A percentile compares a stretch with the other conserved stretches of the same genome.
Conservation (phyloP, 805 yeast genomes). For the Saccharomycopsis microspora region DNA sequence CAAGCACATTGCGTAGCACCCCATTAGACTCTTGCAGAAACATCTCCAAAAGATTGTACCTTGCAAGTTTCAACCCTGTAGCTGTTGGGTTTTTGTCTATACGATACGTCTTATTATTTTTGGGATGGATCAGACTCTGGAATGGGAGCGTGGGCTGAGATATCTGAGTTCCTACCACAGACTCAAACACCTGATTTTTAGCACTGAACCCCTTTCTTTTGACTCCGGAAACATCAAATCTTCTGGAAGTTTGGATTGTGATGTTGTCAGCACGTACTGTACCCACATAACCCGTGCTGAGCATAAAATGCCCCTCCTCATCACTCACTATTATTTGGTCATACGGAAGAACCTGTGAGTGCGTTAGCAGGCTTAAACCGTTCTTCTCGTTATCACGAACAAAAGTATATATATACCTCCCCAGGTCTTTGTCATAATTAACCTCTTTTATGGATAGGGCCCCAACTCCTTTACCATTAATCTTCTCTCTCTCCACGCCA, state of each 20-base stretch:
- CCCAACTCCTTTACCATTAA: constrained; percentile 49
- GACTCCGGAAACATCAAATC: constrained; percentile 28
- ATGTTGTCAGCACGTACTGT: constrained; percentile 32
- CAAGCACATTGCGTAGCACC: constrained; percentile 23
- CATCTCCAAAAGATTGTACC: constrained; percentile 64
- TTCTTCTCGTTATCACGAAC: constrained; percentile 23
- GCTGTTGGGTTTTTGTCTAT: constrained; percentile 74
- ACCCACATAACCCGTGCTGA: constrained; percentile 52
- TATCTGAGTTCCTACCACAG: constrained; percentile 27
- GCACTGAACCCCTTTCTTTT: constrained; percentile 32
- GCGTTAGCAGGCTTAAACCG: constrained; percentile 17
- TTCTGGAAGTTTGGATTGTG: constrained; percentile 40
- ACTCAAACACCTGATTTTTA: constrained; percentile 39
- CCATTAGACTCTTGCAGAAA: constrained; percentile 36
- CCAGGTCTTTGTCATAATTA: constrained; percentile 17
- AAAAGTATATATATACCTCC: constrained; percentile 32
- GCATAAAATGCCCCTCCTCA: constrained; percentile 64
- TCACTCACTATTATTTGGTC: constrained; percentile 73
- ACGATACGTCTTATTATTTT: constrained; percentile 32
- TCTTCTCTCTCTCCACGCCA: constrained; percentile 43
- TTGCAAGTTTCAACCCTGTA: constrained; percentile 62
- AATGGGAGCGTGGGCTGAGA: background rate
- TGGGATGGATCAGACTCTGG: background rate
- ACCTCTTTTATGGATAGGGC: constrained; percentile 31
- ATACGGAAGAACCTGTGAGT: constrained; percentile 39